Evolutionary conservation across 208 protist species (phyloP).

Genomic region (Leishmania turanica): DNA sequence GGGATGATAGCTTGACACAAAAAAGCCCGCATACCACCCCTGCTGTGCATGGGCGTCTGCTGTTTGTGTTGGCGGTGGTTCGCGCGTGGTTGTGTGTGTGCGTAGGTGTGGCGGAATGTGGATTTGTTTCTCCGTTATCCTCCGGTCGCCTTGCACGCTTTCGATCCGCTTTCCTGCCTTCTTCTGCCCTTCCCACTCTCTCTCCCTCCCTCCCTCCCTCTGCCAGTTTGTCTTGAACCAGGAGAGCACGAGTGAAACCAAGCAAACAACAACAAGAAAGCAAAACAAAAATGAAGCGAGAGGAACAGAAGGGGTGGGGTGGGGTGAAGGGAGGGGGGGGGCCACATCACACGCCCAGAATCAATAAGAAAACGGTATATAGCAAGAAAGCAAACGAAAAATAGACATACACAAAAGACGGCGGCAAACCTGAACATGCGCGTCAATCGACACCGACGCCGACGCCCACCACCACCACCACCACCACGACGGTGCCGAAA

Average conservation of each 20-base stretch:
- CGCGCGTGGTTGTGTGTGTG: not conserved
- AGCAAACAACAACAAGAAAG: too few species aligned
- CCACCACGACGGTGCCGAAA: not conserved
- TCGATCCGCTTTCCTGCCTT: not conserved
- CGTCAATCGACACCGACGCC: not conserved
- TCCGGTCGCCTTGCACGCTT: not conserved
- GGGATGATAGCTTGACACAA: not conserved
- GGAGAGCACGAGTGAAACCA: not conserved
- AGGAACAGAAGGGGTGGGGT: not conserved
- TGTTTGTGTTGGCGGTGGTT: not conserved
- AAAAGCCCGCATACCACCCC: too few species aligned
- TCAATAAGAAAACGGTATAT: not conserved
- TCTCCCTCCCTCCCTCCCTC: not conserved
- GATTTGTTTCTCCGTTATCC: not conserved
- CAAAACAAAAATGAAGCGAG: not conserved
- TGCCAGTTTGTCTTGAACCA: not conserved
- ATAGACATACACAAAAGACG: not conserved
- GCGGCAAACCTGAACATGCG: not conserved
- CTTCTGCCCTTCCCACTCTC: not conserved
- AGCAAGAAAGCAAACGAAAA: not conserved
- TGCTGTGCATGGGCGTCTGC: not conserved
- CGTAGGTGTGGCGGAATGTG: not conserved
- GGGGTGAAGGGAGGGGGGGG: too few species aligned
- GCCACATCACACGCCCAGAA: not conserved
- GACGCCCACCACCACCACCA: too few species aligned